Evolutionary conservation across 805 yeast species (phyloP).

Genomic region (Candida caryicola): DNA sequence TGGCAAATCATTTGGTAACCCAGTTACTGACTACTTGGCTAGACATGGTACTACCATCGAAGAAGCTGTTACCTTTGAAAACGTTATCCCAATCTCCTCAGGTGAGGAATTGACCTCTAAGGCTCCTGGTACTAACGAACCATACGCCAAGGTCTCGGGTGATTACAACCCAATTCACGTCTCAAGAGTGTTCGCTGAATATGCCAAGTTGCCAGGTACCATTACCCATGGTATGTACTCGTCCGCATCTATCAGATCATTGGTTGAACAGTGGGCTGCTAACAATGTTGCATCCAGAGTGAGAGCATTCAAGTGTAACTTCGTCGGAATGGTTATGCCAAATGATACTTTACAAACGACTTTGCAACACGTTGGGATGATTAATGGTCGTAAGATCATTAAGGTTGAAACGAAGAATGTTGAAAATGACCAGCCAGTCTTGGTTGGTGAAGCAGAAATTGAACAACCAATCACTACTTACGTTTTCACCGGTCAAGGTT

Average conservation of each 20-base stretch:
- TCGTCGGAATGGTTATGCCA: conserved; percentile 97
- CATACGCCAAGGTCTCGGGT: conserved; percentile 96
- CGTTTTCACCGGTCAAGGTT: conserved; percentile 99
- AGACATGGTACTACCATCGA: conserved; percentile 93
- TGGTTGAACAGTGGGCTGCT: conserved; percentile 98
- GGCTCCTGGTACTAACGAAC: conserved; percentile 94
- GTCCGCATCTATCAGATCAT: conserved; percentile 89
- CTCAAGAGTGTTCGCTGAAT: conserved; percentile 87
- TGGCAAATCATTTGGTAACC: conserved; percentile 93
- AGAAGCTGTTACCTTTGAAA: conserved; percentile 88
- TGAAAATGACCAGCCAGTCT: conserved; percentile 73
- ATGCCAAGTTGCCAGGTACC: conserved; percentile 94
- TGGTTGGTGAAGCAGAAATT: conserved; percentile 95
- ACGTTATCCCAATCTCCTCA: conserved; percentile 79
- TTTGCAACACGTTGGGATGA: conserved; percentile 96
- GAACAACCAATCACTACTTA: conserved; percentile 97
- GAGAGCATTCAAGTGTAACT: conserved; percentile 85
- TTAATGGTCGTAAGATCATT: conserved; percentile 96
- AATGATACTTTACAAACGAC: conserved; percentile 84
- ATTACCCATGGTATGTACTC: conserved; percentile 99
- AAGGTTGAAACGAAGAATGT: conserved; percentile 85
- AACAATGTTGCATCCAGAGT: conserved; percentile 94
- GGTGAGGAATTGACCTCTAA: conserved; percentile 61
- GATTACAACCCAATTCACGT: conserved; percentile 99
- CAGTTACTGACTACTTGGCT: conserved; percentile 88